Percentiles rank a stretch among this genome's conserved stretches.
Conservation (phyloP, 2,329 filamentous ascomycete genomes). For the Tolypocladium capitatum region DNA sequence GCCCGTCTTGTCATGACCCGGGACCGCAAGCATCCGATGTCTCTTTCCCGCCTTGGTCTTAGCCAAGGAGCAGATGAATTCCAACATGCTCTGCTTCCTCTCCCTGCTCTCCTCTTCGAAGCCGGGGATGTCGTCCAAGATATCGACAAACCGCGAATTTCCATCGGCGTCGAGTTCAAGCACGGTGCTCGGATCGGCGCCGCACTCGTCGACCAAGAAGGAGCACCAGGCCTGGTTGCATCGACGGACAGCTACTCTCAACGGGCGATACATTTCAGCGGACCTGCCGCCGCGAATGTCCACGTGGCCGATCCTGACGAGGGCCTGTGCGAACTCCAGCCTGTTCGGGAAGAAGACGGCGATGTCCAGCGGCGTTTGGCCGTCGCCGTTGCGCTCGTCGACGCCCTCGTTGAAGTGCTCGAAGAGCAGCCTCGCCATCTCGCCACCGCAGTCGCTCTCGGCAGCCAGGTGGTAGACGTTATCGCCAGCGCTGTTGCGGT, state of each 20-base stretch:
- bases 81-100: background rate
- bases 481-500: background rate
- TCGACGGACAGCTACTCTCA: background rate
- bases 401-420: background rate
- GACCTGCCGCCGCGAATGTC: background rate
- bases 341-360: too few species aligned
- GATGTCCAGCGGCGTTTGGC: too few species aligned
- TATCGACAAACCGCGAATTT: background rate
- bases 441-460: too few species aligned
- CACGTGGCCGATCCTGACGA: background rate
- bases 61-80: background rate
- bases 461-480: background rate
- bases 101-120: background rate
- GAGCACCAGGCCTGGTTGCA: background rate
- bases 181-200: background rate
- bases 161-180: background rate
- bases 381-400: too few species aligned
- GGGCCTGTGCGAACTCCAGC: background rate
- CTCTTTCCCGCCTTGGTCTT: background rate
- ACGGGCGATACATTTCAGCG: background rate
- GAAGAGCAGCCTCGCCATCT: background rate
- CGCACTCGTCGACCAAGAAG: background rate
- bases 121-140: background rate
- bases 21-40: too few species aligned
- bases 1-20: too few species aligned